Conservation (phyloP, 1,284 basidiomycete species). For the Trametes polyzona region DNA sequence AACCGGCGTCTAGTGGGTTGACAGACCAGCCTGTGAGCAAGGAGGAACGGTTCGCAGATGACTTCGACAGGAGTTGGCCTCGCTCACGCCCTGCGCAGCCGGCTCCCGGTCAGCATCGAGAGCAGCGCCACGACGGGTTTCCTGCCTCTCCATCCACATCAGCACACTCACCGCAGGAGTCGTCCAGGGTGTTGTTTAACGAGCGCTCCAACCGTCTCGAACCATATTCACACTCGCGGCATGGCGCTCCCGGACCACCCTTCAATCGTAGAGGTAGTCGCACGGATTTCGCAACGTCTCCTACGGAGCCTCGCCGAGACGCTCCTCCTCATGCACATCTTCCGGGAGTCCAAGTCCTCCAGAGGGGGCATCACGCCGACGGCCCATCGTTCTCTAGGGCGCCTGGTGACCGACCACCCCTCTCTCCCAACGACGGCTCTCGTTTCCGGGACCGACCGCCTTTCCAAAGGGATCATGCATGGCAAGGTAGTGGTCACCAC, state of each 20-base stretch:
- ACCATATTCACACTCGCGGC: slow-evolving; percentile 58
- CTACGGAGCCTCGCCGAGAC: slow-evolving; percentile 54
- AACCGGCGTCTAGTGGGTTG: slow-evolving; percentile 6
- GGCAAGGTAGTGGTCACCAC: slow-evolving; percentile 12
- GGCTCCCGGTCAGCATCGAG: slow-evolving; percentile 42
- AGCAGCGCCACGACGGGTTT: slow-evolving; percentile 42
- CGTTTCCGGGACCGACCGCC: slow-evolving; percentile 32
- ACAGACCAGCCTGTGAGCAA: slow-evolving; percentile 57
- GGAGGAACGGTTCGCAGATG: slow-evolving; percentile 82
- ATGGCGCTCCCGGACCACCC: slow-evolving; percentile 39
- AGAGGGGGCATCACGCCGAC: slow-evolving; percentile 41
- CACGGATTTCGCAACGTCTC: slow-evolving; percentile 46
- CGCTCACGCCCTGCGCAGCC: slow-evolving; percentile 53
- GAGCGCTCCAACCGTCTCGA: slow-evolving; percentile 87
- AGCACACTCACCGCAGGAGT: slow-evolving; percentile 54
- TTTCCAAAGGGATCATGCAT: slow-evolving; percentile 16
- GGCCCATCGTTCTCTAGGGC: slow-evolving; percentile 20
- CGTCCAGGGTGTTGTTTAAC: slow-evolving; percentile 82
- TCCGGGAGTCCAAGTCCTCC: slow-evolving; percentile 51
- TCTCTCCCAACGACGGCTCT: slow-evolving; percentile 20
- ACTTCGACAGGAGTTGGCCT: slow-evolving; percentile 94
- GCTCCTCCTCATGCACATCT: slow-evolving; percentile 45
- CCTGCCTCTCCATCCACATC: slow-evolving; percentile 44
- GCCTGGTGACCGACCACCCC: slow-evolving; percentile 27
- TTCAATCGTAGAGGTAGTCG: slow-evolving; percentile 46